These are phyloP conservation scores for Spergularia marina DNA, from an alignment of 148 eudicot species.

Conservation along the genomic window DNA sequence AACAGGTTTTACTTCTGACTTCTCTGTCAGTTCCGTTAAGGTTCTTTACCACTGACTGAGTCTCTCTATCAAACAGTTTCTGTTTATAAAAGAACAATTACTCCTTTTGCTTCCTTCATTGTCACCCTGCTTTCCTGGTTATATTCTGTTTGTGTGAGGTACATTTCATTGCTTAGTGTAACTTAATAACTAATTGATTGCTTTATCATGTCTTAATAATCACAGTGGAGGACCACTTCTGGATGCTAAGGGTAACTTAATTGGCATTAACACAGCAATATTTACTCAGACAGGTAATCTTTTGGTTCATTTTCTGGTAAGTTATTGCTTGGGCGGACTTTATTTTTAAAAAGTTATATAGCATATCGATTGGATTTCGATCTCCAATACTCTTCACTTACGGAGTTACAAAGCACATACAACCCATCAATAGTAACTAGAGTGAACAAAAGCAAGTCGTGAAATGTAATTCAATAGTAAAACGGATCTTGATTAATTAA, in stretches of 20 bases:
- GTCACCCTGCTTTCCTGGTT: background rate
- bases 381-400: background rate
- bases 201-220: conserved; percentile 16
- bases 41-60: background rate
- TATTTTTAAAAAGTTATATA: too few relatives aligned
- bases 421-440: too few relatives aligned
- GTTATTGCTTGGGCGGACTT: background rate
- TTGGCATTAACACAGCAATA: conserved; percentile 96
- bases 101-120: background rate
- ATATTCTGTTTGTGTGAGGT: background rate
- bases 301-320: conserved; percentile 2
- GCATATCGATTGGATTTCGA: background rate
- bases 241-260: conserved; percentile 85
- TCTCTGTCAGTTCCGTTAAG: background rate
- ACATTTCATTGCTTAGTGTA: conserved; percentile 3
- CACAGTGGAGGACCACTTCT: conserved; percentile 95
- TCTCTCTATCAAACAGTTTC: background rate
- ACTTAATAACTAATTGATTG: conserved; percentile 3
- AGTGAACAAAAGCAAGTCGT: too few relatives aligned
- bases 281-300: conserved; percentile 87
- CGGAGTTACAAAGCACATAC: background rate
- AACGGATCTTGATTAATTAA: too few relatives aligned
- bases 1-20: conserved; percentile 55
- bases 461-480: too few relatives aligned
- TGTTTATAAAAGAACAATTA: background rate